Base-by-base conservation (phyloP, 2,329 filamentous ascomycete genomes). In the Calonectria ilicicola region DNA sequence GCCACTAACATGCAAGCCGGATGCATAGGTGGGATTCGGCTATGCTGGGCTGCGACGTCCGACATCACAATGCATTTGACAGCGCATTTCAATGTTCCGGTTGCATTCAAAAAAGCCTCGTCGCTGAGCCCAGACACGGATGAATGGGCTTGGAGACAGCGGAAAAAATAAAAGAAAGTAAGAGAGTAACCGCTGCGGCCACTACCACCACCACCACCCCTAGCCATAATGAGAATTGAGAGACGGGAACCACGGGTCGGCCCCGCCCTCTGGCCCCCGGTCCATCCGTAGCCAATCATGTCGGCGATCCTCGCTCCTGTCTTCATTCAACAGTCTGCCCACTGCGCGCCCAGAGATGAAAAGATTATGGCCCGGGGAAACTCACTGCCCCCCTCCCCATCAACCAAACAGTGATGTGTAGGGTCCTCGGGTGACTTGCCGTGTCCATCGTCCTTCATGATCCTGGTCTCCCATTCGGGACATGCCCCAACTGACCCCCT, bases 201-300 rank as follows among this genome's bases (percentile, higher is more conserved):
- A n/a, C n/a, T n/a, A n/a, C n/a, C n/a, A n/a, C n/a, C n/a, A 44
- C 51, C 69, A 62, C 67, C 47, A 51, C 74, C 38, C 53, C 32
- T 27, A 72, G 63, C 69, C 67, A 49, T 47, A 76, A 60, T 12
- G 40, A 67, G 67, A 32, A 72, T 75, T 71, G 74, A 75, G 69
- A 70, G 74, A 60, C 77, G 77, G 77, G 77, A 79, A 65, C 75
- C 75, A 78, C 76, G 77, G 77, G 72, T 76, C 77, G 77, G 77
- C 70, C 69, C 69, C 68, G 67, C 62, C 47, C 66, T 53, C 26
- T 58, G 21, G 23, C 47, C 46, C 46, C 32, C 40, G 72, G 73
- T 70, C 68, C 64, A 40, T 47, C 14, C 27, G 32, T 62, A 47
- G 40, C 75, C 75, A 79, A 77, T 79, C 75, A 76, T 44, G 53